phyloP scores from a whole-genome alignment of 352 stramenopile species.

The Vaucheria bursata region DNA sequence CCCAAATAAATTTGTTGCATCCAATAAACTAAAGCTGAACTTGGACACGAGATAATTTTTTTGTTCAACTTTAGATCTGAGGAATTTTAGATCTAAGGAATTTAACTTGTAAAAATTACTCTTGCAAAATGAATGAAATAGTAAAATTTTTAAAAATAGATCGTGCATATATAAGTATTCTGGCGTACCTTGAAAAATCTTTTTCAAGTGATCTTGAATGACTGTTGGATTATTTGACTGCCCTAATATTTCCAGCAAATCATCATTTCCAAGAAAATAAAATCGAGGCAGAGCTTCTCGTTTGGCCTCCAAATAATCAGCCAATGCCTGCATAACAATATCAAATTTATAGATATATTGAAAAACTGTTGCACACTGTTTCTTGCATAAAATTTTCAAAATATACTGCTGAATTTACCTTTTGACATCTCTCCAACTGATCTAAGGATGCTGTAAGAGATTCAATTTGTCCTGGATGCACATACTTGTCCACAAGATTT shows the following conservation, averaged over 20 bases:
- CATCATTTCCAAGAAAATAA: constrained; percentile 92
- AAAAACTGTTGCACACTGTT: neutral
- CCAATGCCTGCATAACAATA: constrained; percentile 64
- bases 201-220: constrained; percentile 89
- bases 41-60: no score
- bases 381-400: neutral
- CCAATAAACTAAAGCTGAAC: neutral
- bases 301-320: constrained; percentile 87
- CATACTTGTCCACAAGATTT: constrained; percentile 74
- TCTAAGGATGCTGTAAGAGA: constrained; percentile 72
- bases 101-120: neutral
- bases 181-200: constrained; percentile 74
- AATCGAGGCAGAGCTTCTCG: constrained; percentile 81
- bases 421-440: constrained; percentile 81
- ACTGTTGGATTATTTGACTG: constrained; percentile 75
- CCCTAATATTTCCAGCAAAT: constrained; percentile 86
- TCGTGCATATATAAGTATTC: neutral
- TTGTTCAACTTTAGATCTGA: no score
- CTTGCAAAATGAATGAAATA: neutral
- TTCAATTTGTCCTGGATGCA: constrained; percentile 73
- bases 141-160: neutral
- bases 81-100: no score
- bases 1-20: neutral
- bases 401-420: neutral
- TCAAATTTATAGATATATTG: neutral